phyloP scores from a whole-genome alignment of 257 asterid species.

The Scutellaria barbata region DNA sequence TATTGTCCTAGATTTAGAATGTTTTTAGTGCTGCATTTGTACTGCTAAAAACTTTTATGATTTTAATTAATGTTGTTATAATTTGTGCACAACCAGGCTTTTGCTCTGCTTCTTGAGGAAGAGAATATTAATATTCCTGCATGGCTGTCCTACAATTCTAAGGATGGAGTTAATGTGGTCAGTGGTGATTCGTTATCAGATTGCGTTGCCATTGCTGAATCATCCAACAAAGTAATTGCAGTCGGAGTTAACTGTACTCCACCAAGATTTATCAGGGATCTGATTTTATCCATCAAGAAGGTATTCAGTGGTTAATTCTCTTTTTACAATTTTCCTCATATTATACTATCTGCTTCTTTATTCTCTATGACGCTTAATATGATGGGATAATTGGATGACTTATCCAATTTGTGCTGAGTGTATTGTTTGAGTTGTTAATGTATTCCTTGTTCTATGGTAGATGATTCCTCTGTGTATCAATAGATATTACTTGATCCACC shows the following conservation, averaged over 20 bases:
- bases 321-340: neutral
- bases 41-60: neutral
- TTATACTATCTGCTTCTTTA: neutral
- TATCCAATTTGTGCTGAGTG: slow-evolving; percentile 2
- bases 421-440: neutral
- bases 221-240: slow-evolving; percentile 67
- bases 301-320: slow-evolving; percentile 40
- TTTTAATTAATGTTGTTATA: slow-evolving; percentile 29
- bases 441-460: neutral
- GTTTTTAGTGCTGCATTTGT: slow-evolving; percentile 10
- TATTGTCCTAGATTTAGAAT: neutral
- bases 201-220: slow-evolving; percentile 72
- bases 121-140: slow-evolving; percentile 73
- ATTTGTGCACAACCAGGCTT: slow-evolving; percentile 62
- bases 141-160: slow-evolving; percentile 90
- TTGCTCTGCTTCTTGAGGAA: slow-evolving; percentile 78
- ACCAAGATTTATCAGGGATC: slow-evolving; percentile 77
- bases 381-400: neutral
- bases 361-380: neutral
- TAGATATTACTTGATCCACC: no score
- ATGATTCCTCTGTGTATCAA: neutral
- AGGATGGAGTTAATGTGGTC: slow-evolving; percentile 83
- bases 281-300: slow-evolving; percentile 68
- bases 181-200: slow-evolving; percentile 81
- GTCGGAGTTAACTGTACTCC: slow-evolving; percentile 94